Base-by-base conservation (phyloP, 352 stramenopile species). In the Pythium aristosporum region DNA sequence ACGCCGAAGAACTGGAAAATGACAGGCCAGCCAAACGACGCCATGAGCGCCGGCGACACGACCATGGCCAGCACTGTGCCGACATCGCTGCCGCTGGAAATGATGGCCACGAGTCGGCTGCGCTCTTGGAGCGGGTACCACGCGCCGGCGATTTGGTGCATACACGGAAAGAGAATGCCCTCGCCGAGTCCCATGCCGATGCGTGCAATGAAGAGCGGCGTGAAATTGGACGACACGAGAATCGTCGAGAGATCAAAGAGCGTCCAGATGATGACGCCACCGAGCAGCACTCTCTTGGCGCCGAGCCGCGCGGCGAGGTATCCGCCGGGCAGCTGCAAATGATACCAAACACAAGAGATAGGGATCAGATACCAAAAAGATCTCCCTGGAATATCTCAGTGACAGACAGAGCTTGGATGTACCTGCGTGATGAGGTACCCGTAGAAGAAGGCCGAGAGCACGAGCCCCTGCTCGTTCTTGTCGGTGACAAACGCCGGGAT, bases 401-500 rank as follows among this genome's bases (percentile, higher is more conserved):
- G 34, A 39, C 8, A 39, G 11, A 39, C 2, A 23, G 42, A 11
- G 46, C 50, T 20, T 20, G 28, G 44, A 54, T 42, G 25, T 44
- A 89, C 84, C 76, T 96, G 87, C 10, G 87, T 96, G 64, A 79
- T 75, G 75, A 96, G 84, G 69, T 96, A 96, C 46, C 87, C 87
- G 47, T 92, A 96, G 71, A 93, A 96, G 68, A 96, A 96, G 23
- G 85, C 80, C 15, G 85, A 89, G 37, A 96, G 74, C 44, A 96
- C 75, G 62, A 91, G 80, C 0, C 87, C 85, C 61, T 96, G 87
- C 52, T 91, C 77, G 20, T 76, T 77, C 61, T 92, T 92, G 70
- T 82, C 74, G 49, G 75, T 71, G 18, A 93, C 74, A 57, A 96
- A 92, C 13, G 82, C 74, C 23, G 85, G 80, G 49, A 94, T 75